A percentile compares a stretch with the other conserved stretches of the same genome.
Conservation (phyloP, 2,329 filamentous ascomycete genomes). For the Arachnomyces sp. region DNA sequence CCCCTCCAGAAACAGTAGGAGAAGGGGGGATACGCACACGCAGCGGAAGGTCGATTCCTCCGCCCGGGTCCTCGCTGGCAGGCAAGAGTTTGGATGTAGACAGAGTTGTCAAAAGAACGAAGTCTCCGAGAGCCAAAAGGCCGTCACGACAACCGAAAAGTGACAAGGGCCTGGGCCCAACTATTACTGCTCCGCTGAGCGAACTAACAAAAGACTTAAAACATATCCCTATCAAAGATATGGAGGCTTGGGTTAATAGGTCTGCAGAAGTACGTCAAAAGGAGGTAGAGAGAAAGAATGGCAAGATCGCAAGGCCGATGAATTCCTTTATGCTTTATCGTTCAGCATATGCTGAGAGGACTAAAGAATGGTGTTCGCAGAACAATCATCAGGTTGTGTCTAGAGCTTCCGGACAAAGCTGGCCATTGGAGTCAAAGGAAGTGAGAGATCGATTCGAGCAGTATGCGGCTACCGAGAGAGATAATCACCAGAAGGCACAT, state of each 20-base stretch:
- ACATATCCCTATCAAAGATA: conserved; percentile 62
- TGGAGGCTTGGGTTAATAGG: conserved; percentile 71
- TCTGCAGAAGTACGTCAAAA: conserved; percentile 56
- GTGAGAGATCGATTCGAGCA: conserved; percentile 69
- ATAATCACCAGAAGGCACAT: conserved; percentile 77
- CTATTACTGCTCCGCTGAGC: conserved; percentile 16
- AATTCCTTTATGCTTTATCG: conserved; percentile 98
- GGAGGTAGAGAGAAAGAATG: conserved; percentile 64
- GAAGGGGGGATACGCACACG: conserved; percentile 9
- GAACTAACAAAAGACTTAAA: conserved; percentile 14
- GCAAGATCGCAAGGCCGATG: conserved; percentile 85
- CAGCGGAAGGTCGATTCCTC: conserved; percentile 7
- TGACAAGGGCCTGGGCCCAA: conserved; percentile 8
- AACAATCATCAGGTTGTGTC: conserved; percentile 95
- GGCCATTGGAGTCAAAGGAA: conserved; percentile 69
- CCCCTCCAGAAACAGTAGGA: conserved; percentile 1
- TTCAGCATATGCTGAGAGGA: conserved; percentile 80
- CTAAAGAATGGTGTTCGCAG: conserved; percentile 70
- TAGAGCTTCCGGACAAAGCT: conserved; percentile 75
- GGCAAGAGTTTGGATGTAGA: conserved; percentile 7
- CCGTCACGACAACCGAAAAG: conserved; percentile 10
- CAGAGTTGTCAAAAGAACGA: conserved; percentile 12
- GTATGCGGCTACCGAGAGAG: conserved; percentile 70
- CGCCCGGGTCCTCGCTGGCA: conserved; percentile 3
- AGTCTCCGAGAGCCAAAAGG: conserved; percentile 13